Evolutionary conservation across 1,284 basidiomycete genomes (phyloP), one percentile per base, ranked within the genome.

Genomic region (Trametes sp.): DNA sequence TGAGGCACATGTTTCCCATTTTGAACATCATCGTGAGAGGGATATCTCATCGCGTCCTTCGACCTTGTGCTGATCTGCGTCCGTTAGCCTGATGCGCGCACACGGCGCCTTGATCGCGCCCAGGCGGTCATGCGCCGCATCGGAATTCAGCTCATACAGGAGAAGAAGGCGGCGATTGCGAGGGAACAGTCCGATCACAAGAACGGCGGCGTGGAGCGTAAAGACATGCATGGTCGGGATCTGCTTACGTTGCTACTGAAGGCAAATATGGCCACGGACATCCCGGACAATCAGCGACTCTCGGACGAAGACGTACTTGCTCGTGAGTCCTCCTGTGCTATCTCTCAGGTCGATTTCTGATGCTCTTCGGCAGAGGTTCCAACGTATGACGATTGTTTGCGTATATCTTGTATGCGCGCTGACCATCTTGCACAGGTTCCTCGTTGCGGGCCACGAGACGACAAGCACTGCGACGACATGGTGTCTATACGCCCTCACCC

Each of bases 401-500:
- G 4, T 33, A 14, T 10, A 2, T 2, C 24, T 6, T 7, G 8
- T 28, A 29, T 10, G 7, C n/a, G 26, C 24, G 10, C 48, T 49
- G 14, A 49, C 48, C 16, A 8, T 7, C 8, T 14, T 10, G n/a
- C 5, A 33, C 28, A 70, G 69, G 4, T 87, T 88, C 75, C 70
- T 90, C 1, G 77, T 86, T 6, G 87, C 88, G 8, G 93, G 93
- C 0, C 90, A 94, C 74, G 93, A 95, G 72, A 95, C 94, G 0
- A 80, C 80, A n/a, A 67, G 64, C 38, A 65, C 75, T 0, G 72
- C 70, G 3, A 81, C 82, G 0, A 81, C 81, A 0, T 89, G 87
- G 87, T 86, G 86, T 1, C 77, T 95, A 0, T 90, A 82, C 73
- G 82, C 85, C 1, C 83, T 96, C 3, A 75, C 87, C 0, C 78